phyloP scores from a whole-genome alignment of 179 eudicot species.

The Beta corolliflora region DNA sequence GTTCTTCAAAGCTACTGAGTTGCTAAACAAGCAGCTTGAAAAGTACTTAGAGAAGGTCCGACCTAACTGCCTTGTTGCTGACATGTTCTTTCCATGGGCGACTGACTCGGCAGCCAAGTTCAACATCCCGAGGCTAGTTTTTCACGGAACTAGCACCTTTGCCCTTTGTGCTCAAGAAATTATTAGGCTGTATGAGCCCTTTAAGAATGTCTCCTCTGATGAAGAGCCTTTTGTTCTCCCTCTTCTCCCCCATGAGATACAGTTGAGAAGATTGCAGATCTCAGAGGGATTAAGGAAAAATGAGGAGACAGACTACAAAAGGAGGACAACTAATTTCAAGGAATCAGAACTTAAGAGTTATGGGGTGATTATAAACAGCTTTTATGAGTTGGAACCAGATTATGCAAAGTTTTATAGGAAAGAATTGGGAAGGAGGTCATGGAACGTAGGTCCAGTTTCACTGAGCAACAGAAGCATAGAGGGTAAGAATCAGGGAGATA shows the following conservation, averaged over 20 bases:
- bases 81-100: constrained; percentile 34
- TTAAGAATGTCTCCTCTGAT: constrained; percentile 6
- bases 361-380: constrained; percentile 26
- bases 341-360: constrained; percentile 22
- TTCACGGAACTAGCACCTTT: constrained; percentile 35
- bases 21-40: constrained; percentile 30
- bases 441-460: constrained; percentile 30
- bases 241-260: constrained; percentile 27
- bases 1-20: constrained; percentile 18
- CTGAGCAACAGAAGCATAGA: constrained; percentile 16
- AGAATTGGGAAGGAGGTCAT: constrained; percentile 20
- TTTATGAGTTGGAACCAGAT: constrained; percentile 29
- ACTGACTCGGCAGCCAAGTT: constrained; percentile 29
- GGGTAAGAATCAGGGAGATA: constrained; percentile 9
- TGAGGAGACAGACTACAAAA: neutral
- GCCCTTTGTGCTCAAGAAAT: constrained; percentile 20
- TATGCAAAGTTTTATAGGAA: constrained; percentile 17
- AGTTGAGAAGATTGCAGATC: constrained; percentile 28
- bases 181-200: constrained; percentile 27
- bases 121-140: constrained; percentile 36
- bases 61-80: constrained; percentile 36
- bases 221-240: constrained; percentile 30
- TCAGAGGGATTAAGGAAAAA: neutral
- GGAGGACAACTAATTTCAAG: neutral
- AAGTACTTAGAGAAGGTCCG: constrained; percentile 15